Base-by-base conservation (phyloP, 257 asterid species). In the Solanum medicagineum region DNA sequence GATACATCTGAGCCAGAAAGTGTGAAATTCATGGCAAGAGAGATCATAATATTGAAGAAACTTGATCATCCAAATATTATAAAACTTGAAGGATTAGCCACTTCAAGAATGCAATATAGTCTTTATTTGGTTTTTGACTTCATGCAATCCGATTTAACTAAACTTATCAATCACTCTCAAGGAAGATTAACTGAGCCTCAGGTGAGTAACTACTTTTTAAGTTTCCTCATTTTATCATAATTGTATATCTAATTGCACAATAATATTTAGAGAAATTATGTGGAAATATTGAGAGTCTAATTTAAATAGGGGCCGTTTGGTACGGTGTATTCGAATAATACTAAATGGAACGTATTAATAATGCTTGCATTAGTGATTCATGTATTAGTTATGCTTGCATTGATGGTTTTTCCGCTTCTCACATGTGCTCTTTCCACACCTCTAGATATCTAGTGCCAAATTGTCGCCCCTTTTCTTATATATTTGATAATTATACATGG, bases 101-200 rank as follows among this genome's bases (percentile, higher is more conserved):
- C 95, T 16, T 95, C 98, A 90, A 92, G 98, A 91, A 93, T 95
- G 98, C 97, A 95, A 20, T 95, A 90, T 59, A 95, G 98, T 85
- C 94, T 95, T 75, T 95, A 95, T 84, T 74, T 95, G 74, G 97
- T 95, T 16, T 91, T 93, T 36, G 97, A 93, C 14, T 92, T 92
- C 86, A 93, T 95, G 97, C 97, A 59, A 57, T 89, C 92, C 0
- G 97, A 93, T 88, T 87, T 95, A 29, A 81, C 93, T 84, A 93
- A 91, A 81, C 85, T 93, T 68, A 87, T 90, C 66, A 81, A 96
- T 20, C 89, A 91, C 6, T 89, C 91, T 2, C 88, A 86, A 26
- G 94, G 91, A 88, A 89, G 82, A 85, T 94, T 93, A 22, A 91
- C 97, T 19, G 93, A 93, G 73, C 93, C 97, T 54, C 98, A 93